These are phyloP conservation scores for Exophiala alcalophila DNA, from an alignment of 2,329 filamentous ascomycete species.

Conservation along the genomic window DNA sequence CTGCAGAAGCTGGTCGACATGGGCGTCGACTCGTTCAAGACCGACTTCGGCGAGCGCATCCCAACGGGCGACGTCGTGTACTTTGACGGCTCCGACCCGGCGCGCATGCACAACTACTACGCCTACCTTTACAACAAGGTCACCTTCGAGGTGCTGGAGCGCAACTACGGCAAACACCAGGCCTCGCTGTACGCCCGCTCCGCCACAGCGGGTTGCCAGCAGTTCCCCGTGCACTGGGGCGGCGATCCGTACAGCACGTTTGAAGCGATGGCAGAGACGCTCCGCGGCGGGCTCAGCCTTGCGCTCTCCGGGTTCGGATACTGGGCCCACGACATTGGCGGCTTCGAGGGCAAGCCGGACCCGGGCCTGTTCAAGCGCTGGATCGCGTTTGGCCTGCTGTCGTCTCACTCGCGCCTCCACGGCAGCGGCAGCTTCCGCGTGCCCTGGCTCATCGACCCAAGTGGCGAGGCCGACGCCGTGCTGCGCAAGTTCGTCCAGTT, in stretches of 20 bases:
- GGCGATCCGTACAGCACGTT: slow-evolving; percentile 73
- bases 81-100: slow-evolving; percentile 59
- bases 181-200: slow-evolving; percentile 64
- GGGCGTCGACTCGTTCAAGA: slow-evolving; percentile 70
- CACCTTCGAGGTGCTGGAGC: slow-evolving; percentile 60
- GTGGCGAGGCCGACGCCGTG: slow-evolving; percentile 49
- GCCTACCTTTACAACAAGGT: slow-evolving; percentile 67
- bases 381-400: slow-evolving; percentile 70
- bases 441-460: slow-evolving; percentile 65
- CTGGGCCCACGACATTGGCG: slow-evolving; percentile 69
- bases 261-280: slow-evolving; percentile 68
- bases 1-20: slow-evolving; percentile 63
- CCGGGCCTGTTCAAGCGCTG: slow-evolving; percentile 73
- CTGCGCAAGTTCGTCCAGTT: slow-evolving; percentile 53
- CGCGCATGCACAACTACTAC: slow-evolving; percentile 74
- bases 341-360: slow-evolving; percentile 65
- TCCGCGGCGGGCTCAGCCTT: slow-evolving; percentile 63
- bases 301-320: slow-evolving; percentile 64
- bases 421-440: slow-evolving; percentile 68
- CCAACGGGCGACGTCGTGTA: slow-evolving; percentile 60
- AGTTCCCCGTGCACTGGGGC: slow-evolving; percentile 69
- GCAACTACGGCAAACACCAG: slow-evolving; percentile 44
- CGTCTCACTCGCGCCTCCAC: slow-evolving; percentile 67
- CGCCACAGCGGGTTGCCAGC: slow-evolving; percentile 65
- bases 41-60: slow-evolving; percentile 72